A percentile compares a stretch with the other conserved stretches of the same genome.
phyloP scores from a whole-genome alignment of 2,329 filamentous ascomycete genomes.

The Colletotrichum cordylinicola region DNA sequence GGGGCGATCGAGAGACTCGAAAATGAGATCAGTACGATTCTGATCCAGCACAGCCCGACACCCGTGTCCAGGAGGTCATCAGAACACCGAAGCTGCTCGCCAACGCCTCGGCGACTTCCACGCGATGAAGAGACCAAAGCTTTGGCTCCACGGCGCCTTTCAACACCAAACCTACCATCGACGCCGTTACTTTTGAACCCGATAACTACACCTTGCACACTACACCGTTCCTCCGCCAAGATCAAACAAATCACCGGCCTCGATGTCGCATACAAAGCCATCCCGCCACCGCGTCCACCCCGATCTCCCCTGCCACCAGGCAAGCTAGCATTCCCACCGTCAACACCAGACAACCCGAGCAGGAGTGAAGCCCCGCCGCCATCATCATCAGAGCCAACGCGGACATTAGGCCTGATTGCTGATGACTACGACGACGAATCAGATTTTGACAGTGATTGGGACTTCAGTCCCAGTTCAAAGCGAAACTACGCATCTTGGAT shows the following conservation, averaged over 20 bases:
- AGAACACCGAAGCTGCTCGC: slow-evolving; percentile 13
- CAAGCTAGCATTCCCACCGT: not conserved
- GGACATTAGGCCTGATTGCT: slow-evolving; percentile 15
- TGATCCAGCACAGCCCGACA: slow-evolving; percentile 10
- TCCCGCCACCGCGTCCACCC: not conserved
- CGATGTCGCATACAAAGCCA: slow-evolving; percentile 32
- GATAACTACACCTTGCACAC: slow-evolving; percentile 18
- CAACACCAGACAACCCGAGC: not conserved
- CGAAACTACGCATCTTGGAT: slow-evolving; percentile 14
- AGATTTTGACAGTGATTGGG: slow-evolving; percentile 16
- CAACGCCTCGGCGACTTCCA: not conserved
- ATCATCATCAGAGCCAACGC: slow-evolving; percentile 9
- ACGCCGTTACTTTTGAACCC: not conserved
- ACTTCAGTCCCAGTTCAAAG: slow-evolving; percentile 11
- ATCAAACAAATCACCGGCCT: slow-evolving; percentile 47
- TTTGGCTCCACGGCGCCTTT: slow-evolving; percentile 7
- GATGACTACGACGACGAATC: slow-evolving; percentile 9
- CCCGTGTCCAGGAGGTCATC: not conserved
- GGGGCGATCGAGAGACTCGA: slow-evolving; percentile 2
- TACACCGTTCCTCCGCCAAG: slow-evolving; percentile 41
- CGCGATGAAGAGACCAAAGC: not conserved
- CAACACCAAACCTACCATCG: not conserved
- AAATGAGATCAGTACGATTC: slow-evolving; percentile 13
- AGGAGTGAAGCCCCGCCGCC: not conserved
- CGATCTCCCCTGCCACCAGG: not conserved